Evolutionary conservation across 441 rosid genomes (phyloP).

Genomic region (Manihot esculenta): DNA sequence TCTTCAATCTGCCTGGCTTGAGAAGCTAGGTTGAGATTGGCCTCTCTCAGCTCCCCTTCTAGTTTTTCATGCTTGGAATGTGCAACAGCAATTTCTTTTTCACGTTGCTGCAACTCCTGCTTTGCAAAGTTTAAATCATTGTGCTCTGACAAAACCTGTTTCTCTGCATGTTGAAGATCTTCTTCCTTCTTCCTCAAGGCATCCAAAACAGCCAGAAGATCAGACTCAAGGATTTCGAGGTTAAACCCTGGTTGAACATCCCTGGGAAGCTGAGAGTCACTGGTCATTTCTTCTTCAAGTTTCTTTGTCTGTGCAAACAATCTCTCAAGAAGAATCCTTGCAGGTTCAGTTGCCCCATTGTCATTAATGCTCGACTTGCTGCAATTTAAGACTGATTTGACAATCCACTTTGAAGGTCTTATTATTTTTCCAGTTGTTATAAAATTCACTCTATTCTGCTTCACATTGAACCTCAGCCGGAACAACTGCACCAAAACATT

Average conservation of each 20-base stretch:
- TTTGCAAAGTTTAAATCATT: conserved; percentile 45
- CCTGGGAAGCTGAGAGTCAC: conserved; percentile 30
- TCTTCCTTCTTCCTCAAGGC: conserved; percentile 72
- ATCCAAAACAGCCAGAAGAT: conserved; percentile 57
- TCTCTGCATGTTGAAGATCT: conserved; percentile 61
- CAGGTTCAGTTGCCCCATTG: conserved; percentile 52
- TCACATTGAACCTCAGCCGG: conserved; percentile 35
- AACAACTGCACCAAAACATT: conserved; percentile 38
- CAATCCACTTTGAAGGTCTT: conserved; percentile 22
- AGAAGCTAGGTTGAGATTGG: conserved; percentile 54
- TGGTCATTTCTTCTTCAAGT: conserved; percentile 47
- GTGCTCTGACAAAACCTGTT: conserved; percentile 53
- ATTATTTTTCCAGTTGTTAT: conserved; percentile 22
- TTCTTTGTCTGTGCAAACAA: conserved; percentile 64
- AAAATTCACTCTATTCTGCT: conserved; percentile 31
- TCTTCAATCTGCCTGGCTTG: conserved; percentile 71
- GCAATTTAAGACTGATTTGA: conserved; percentile 43
- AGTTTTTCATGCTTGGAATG: conserved; percentile 53
- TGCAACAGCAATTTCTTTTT: conserved; percentile 46
- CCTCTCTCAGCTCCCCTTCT: conserved; percentile 54
- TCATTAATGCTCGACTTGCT: conserved; percentile 41
- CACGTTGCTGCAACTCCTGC: conserved; percentile 52
- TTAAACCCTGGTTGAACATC: conserved; percentile 31
- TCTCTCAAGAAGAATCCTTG: conserved; percentile 59
- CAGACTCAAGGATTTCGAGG: conserved; percentile 60